These are phyloP conservation scores for Rachicladosporium sp. DNA, from an alignment of 2,329 filamentous ascomycete genomes.

Conservation along the genomic window DNA sequence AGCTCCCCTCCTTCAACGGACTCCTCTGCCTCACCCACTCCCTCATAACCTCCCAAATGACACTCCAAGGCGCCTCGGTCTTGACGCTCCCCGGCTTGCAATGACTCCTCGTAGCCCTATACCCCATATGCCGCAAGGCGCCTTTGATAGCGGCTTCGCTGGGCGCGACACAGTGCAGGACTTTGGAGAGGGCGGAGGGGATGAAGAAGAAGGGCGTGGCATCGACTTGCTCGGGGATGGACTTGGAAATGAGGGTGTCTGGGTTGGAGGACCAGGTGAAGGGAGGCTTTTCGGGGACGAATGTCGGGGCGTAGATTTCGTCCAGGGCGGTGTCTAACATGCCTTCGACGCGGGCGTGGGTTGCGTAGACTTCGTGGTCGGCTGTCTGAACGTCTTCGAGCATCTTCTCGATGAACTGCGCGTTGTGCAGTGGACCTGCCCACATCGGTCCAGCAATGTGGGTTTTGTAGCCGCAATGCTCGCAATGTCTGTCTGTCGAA, in stretches of 20 bases:
- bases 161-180: conserved; percentile 68
- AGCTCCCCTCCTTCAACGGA: conserved; percentile 60
- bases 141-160: conserved; percentile 69
- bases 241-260: conserved; percentile 25
- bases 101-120: conserved; percentile 73
- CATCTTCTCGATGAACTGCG: conserved; percentile 67
- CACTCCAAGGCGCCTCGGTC: conserved; percentile 81
- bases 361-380: conserved; percentile 62
- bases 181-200: conserved; percentile 59
- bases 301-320: conserved; percentile 38
- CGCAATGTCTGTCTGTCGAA: conserved; percentile 52
- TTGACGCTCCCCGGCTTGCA: conserved; percentile 83
- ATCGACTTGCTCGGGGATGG: conserved; percentile 55
- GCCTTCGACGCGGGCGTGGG: conserved; percentile 68
- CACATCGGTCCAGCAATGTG: conserved; percentile 94
- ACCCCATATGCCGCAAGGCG: conserved; percentile 69
- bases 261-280: not conserved
- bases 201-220: conserved; percentile 77
- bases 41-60: conserved; percentile 85
- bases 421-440: conserved; percentile 75
- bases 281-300: conserved; percentile 4
- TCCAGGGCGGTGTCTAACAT: conserved; percentile 85
- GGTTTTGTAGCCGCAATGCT: conserved; percentile 75
- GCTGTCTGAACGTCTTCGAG: conserved; percentile 58
- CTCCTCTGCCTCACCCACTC: conserved; percentile 77